Evolutionary conservation across 257 asterid genomes (phyloP), one percentile per base, ranked within the genome.

Genomic region (Capsicum rhomboideum): DNA sequence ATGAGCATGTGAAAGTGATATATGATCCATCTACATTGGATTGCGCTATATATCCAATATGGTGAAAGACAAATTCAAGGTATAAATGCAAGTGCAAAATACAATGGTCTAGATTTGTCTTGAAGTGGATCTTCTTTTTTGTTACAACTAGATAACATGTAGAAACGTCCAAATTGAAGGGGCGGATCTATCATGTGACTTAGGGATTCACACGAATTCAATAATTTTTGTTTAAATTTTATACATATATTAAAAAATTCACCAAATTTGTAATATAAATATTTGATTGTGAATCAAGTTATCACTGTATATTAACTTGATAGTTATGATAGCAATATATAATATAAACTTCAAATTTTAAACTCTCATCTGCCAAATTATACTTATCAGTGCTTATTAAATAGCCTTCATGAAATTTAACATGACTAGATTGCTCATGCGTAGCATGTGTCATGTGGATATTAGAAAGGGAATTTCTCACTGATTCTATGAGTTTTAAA

Each of bases 321-420:
- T 1, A 14, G 6, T 6, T 1, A 0, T 0, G 26, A 0, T 26
- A 63, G 21, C 0, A 0, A 0, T 26, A 26, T 0, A 63, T 6
- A 26, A n/a, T n/a, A n/a, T n/a, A n/a, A n/a, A n/a, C n/a, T n/a
- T n/a, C n/a, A n/a, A 26, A 26, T 0, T 26, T 63, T 0, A 63
- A 63, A 63, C 1, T 61, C 2, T 26, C 20, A 26, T 63, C 0
- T 12, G 3, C 0, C n/a, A 64, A 28, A 64, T 28, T 13, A 64
- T 13, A 0, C 13, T 2, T 13, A 64, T 64, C 6, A 11, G 10
- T 68, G 59, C 58, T 46, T 44, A 44, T 23, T 34, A 14, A 23
- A 49, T 74, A 29, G 34, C 23, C 16, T 46, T 74, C 20, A 29
- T 23, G 59, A 23, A n/a, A 23, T 13, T 13, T 74, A 14, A 49